Conservation (phyloP, 306 rosid species). For the Inga laurina region DNA sequence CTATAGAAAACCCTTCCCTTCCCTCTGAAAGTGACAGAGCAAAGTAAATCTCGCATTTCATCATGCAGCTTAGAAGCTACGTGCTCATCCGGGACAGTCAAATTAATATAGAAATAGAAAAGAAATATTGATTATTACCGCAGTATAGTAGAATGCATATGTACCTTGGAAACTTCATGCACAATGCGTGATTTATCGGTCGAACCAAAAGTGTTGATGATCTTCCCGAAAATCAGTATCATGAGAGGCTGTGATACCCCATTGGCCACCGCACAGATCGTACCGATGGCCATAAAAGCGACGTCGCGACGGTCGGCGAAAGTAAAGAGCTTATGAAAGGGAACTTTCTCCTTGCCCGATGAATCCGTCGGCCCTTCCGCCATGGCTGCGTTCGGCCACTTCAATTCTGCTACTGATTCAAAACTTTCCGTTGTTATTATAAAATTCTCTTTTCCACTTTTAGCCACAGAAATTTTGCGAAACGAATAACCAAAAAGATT, state of each 20-base stretch:
- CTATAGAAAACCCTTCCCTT: background rate
- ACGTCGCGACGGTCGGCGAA: conserved; percentile 67
- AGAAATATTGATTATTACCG: background rate
- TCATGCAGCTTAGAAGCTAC: background rate
- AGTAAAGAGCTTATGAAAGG: conserved; percentile 63
- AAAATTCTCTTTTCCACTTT: background rate
- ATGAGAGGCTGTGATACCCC: conserved; percentile 76
- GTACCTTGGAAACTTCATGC: conserved; percentile 58
- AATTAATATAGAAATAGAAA: background rate
- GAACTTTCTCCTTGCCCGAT: conserved; percentile 39
- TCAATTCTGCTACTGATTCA: background rate
- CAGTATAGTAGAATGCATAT: background rate
- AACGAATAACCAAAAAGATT: background rate
- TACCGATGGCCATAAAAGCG: conserved; percentile 56
- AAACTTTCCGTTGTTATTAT: background rate
- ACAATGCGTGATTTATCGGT: conserved; percentile 33
- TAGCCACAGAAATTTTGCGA: background rate
- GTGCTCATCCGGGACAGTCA: background rate
- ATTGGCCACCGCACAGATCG: conserved; percentile 49
- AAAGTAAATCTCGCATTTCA: background rate
- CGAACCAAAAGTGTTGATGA: conserved; percentile 64
- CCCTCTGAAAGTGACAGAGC: background rate
- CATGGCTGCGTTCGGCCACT: background rate
- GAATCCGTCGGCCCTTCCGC: background rate
- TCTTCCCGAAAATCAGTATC: conserved; percentile 62